Percentiles rank a stretch among this genome's conserved stretches.
Conservation (phyloP, 1,139 yeast species). For the Hyphopichia buzzinii region DNA sequence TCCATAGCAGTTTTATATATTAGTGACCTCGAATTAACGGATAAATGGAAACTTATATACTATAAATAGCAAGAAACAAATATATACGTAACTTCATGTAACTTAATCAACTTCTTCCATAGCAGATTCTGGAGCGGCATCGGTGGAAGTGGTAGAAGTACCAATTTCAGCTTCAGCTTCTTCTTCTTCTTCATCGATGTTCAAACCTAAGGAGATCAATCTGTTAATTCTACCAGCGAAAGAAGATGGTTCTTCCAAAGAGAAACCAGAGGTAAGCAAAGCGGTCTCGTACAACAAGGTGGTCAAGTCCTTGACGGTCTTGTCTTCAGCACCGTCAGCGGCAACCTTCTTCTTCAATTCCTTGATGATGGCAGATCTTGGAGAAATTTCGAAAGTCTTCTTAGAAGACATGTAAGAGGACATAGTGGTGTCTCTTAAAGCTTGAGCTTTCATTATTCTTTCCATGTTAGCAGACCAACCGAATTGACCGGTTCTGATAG, state of each 20-base stretch:
- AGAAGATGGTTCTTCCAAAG: constrained; percentile 96
- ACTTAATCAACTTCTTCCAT: constrained; percentile 98
- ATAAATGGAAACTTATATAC: not conserved
- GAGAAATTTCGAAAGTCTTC: constrained; percentile 98
- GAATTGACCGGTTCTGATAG: constrained; percentile 99
- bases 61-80: not conserved
- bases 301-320: constrained; percentile 97
- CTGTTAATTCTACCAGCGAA: constrained; percentile 98
- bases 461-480: constrained; percentile 99
- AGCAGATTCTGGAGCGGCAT: constrained; percentile 81
- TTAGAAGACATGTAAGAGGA: constrained; percentile 99
- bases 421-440: constrained; percentile 98
- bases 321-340: constrained; percentile 95
- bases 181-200: constrained; percentile 88
- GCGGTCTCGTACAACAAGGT: constrained; percentile 97
- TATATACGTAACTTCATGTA: constrained; percentile 5
- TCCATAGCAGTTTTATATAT: constrained; percentile 2
- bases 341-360: constrained; percentile 97
- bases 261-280: constrained; percentile 96
- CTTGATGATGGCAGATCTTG: constrained; percentile 90
- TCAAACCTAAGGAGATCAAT: constrained; percentile 95
- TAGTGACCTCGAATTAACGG: not conserved
- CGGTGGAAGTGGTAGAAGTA: constrained; percentile 56
- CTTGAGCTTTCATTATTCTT: constrained; percentile 99
- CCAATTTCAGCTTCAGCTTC: constrained; percentile 45